Evolutionary conservation across 2,329 filamentous ascomycete genomes (phyloP).

Genomic region (Amauroascus niger): DNA sequence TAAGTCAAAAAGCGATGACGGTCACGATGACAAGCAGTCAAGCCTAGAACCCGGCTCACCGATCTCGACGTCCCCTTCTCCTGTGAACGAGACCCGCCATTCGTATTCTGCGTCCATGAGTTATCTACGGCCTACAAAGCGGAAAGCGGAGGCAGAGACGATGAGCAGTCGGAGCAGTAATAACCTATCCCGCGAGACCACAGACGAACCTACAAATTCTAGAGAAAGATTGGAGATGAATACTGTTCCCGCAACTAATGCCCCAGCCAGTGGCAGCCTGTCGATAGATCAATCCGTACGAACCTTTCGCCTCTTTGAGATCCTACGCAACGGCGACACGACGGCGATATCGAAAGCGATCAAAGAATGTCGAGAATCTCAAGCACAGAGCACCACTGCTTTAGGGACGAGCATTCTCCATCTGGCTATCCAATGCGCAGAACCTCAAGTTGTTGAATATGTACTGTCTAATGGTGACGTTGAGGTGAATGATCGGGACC

Average conservation of each 20-base stretch:
- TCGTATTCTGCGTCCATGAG: conserved; percentile 23
- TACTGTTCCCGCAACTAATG: conserved; percentile 28
- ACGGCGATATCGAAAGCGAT: conserved; percentile 81
- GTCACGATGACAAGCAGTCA: conserved; percentile 25
- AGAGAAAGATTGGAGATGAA: conserved; percentile 23
- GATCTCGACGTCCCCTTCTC: conserved; percentile 22
- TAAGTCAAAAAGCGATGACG: conserved; percentile 38
- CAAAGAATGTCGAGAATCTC: conserved; percentile 46
- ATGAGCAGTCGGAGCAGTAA: conserved; percentile 11
- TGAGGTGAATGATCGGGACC: conserved; percentile 82
- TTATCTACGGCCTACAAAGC: conserved; percentile 27
- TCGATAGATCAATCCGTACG: conserved; percentile 73
- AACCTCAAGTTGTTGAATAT: conserved; percentile 84
- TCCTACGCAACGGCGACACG: conserved; percentile 80
- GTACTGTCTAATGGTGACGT: conserved; percentile 70
- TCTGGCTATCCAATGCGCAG: conserved; percentile 89
- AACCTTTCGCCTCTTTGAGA: conserved; percentile 90
- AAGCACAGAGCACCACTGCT: conserved; percentile 34
- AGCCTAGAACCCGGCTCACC: conserved; percentile 20
- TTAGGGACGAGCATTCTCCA: conserved; percentile 81
- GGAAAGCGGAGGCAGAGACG: conserved; percentile 20
- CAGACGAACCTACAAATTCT: conserved; percentile 24
- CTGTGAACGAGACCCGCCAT: conserved; percentile 22
- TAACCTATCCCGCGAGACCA: conserved; percentile 18
- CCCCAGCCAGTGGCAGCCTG: conserved; percentile 20